These are phyloP conservation scores for Heracleum sosnowskyi DNA, from an alignment of 129 eudicot genomes.

Conservation along the genomic window DNA sequence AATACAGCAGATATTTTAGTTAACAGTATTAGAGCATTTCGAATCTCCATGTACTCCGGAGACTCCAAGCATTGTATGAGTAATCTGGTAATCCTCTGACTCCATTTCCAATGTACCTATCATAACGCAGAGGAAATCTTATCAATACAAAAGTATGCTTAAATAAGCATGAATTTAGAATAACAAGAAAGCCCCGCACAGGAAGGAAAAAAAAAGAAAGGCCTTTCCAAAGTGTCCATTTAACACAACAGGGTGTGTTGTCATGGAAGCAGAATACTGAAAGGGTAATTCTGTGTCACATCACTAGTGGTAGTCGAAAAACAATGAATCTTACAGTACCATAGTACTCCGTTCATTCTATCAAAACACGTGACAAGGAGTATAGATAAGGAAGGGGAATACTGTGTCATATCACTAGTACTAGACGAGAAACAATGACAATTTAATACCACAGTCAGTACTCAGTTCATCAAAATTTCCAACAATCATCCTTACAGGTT, in stretches of 20 bases:
- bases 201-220: background rate
- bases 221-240: background rate
- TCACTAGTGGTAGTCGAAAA: background rate
- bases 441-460: background rate
- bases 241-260: background rate
- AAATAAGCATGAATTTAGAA: background rate
- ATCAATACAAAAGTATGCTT: background rate
- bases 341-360: background rate
- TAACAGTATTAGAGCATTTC: constrained; percentile 89
- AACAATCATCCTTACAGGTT: background rate
- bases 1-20: constrained; percentile 87
- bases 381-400: background rate
- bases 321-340: background rate
- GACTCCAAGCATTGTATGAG: constrained; percentile 97
- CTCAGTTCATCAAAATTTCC: background rate
- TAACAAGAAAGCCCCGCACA: background rate
- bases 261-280: background rate
- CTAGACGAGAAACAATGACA: background rate
- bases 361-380: background rate
- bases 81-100: constrained; percentile 92
- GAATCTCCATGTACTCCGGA: constrained; percentile 91
- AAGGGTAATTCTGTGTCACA: background rate
- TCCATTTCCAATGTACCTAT: constrained; percentile 99
- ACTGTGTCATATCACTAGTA: background rate
- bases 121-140: constrained; percentile 9